phyloP scores from a whole-genome alignment of 768 basidiomycete species.

The Lentinula lateritia region DNA sequence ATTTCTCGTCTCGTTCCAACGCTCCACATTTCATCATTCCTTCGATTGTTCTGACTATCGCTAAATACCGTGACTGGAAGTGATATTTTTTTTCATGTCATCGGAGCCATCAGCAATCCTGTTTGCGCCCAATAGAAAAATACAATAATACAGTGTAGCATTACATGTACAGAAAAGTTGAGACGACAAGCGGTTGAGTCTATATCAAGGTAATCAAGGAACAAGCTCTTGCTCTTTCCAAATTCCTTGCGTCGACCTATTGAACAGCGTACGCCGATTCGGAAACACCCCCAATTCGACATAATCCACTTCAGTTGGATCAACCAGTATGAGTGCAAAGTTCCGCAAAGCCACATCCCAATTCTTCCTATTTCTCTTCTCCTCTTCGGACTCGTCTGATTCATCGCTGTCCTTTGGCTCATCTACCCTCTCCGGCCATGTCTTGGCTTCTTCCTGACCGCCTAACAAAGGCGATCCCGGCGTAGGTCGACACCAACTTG shows the following conservation, averaged over 20 bases:
- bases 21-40: no score
- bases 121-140: no score
- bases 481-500: constrained; percentile 63
- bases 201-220: constrained; percentile 33
- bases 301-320: constrained; percentile 67
- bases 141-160: no score
- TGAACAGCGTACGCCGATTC: constrained; percentile 53
- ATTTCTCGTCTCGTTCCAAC: no score
- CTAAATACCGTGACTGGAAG: no score
- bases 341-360: constrained; percentile 54
- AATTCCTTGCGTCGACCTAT: constrained; percentile 30
- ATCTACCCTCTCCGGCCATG: constrained; percentile 56
- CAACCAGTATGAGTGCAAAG: constrained; percentile 69
- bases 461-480: constrained; percentile 53
- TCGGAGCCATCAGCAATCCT: no score
- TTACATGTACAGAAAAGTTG: no score
- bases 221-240: constrained; percentile 65
- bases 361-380: constrained; percentile 36
- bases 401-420: constrained; percentile 30
- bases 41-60: no score
- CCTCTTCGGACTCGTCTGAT: constrained; percentile 32
- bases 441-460: constrained; percentile 50
- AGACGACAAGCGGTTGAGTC: no score
- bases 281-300: constrained; percentile 54
- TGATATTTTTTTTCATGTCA: no score